Percentiles rank a stretch among this genome's conserved stretches.
These are phyloP conservation scores for Sphaerulina vaccinii DNA, from an alignment of 2,329 filamentous ascomycete species.

Conservation along the genomic window DNA sequence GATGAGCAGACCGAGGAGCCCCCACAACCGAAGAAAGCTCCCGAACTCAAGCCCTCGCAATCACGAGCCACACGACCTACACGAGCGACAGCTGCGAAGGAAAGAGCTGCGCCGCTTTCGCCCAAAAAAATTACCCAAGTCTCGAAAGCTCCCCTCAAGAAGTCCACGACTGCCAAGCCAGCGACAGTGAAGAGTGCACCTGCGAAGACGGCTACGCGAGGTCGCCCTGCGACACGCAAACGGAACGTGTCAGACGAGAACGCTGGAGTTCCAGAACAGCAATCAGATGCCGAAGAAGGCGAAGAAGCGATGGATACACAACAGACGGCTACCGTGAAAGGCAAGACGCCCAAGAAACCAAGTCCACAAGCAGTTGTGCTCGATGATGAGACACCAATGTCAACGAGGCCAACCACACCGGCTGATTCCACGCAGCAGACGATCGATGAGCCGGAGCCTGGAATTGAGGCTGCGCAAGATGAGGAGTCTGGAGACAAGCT, in stretches of 20 bases:
- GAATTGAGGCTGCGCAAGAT: conserved; percentile 1
- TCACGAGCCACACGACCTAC: conserved; percentile 24
- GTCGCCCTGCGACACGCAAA: conserved; percentile 20
- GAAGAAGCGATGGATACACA: conserved; percentile 5
- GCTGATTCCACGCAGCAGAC: conserved; percentile 18
- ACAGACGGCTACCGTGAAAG: conserved; percentile 7
- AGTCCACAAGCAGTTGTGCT: background rate
- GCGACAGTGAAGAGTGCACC: conserved; percentile 13
- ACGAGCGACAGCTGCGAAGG: conserved; percentile 26
- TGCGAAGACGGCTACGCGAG: conserved; percentile 10
- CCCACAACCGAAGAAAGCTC: conserved; percentile 3
- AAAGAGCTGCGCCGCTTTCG: conserved; percentile 33
- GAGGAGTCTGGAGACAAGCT: conserved; percentile 16
- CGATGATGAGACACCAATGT: conserved; percentile 26
- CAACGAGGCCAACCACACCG: conserved; percentile 29
- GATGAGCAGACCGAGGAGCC: conserved; percentile 6
- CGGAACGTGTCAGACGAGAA: conserved; percentile 36
- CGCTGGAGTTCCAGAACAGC: conserved; percentile 22
- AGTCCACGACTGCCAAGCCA: background rate
- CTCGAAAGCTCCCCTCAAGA: conserved; percentile 20
- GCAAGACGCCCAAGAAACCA: background rate
- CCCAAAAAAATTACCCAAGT: conserved; percentile 41
- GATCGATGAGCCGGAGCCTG: conserved; percentile 1
- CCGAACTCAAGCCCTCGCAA: conserved; percentile 6
- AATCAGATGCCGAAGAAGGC: background rate